Evolutionary conservation across 2,329 filamentous ascomycete species (phyloP).

Genomic region (Sporothrix globosa): DNA sequence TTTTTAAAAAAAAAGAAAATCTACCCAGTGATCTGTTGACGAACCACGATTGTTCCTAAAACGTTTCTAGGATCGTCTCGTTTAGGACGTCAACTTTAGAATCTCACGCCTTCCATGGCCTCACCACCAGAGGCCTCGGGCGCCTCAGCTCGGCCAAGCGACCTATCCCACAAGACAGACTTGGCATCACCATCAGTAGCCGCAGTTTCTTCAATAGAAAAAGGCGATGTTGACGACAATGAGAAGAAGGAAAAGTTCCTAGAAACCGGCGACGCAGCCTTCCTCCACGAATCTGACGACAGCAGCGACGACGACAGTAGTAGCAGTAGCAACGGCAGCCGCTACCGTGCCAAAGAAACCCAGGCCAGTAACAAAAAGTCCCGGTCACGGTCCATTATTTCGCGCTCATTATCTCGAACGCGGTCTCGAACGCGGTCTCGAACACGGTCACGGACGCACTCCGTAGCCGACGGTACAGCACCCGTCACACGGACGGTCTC

Average conservation of each 20-base stretch:
- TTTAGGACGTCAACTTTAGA: not conserved
- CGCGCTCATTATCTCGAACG: constrained; percentile 27
- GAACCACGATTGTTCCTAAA: not conserved
- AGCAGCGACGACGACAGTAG: constrained; percentile 17
- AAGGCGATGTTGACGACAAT: not conserved
- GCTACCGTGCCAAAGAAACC: not conserved
- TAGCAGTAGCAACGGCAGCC: constrained; percentile 23
- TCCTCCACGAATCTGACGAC: constrained; percentile 9
- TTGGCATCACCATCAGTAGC: constrained; percentile 10
- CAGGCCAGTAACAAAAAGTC: not conserved
- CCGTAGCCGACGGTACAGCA: constrained; percentile 18
- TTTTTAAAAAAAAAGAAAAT: not conserved
- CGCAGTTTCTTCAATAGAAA: not conserved
- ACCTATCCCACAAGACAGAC: not conserved
- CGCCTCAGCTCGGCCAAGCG: constrained; percentile 4
- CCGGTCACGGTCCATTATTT: constrained; percentile 20
- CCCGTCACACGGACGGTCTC: constrained; percentile 45
- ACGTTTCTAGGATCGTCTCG: not conserved
- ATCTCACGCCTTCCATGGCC: constrained; percentile 4
- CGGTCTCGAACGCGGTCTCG: constrained; percentile 27
- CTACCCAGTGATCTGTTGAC: not conserved
- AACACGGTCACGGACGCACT: constrained; percentile 14
- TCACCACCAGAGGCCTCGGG: constrained; percentile 14
- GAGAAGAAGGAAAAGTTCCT: constrained; percentile 6
- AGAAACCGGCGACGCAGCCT: not conserved